Evolutionary conservation across 108 stramenopile genomes (phyloP), one percentile per base, ranked within the genome.

Genomic region (Cyclotella kingstonii): DNA sequence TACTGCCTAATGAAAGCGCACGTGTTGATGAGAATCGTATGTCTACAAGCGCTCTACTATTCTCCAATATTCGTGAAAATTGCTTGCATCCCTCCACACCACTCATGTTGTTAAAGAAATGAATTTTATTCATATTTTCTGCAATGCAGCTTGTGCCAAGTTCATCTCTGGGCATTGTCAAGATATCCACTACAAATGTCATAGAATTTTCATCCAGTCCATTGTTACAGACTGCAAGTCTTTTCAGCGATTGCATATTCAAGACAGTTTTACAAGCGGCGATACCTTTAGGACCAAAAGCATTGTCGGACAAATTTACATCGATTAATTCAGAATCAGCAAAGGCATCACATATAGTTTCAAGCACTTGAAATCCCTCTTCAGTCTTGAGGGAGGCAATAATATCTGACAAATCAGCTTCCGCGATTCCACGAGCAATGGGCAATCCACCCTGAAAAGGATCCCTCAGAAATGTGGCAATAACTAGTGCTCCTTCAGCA

Each of bases 61-160:
- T 54, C 14, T 72, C 71, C 21, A 78, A 34, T 50, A 82, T 75
- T 15, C 77, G 68, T 43, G 68, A 61, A 35, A 79, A 70, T 22
- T 70, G 54, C 55, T 49, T 76, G 45, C 77, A 72, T 39, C 81
- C 81, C 10, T 39, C 73, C n/a, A 62, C 72, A 15, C 81, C 81
- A 66, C 77, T 78, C 81, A 82, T 82, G 36, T 82, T 82, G 35
- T 78, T 76, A 52, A 64, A 79, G 50, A 82, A 78, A 50, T 79
- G 81, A 48, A 82, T 50, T 48, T 62, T 74, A 23, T 50, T 78
- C 61, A 81, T 30, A 2, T 65, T 81, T 7, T 51, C 41, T 14
- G 75, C 75, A 65, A 58, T 62, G 30, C 71, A 77, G 4, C 63
- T 59, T 9, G 70, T 60, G 10, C 72, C 71, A 52, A 68, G 61